Evolutionary conservation across 164 flowering plant species (phyloP).

Genomic region (grape (Vitis vinifera)): ASM3070453v1 NC_081818.1:6674501-6675000

Average conservation of each 20-base stretch:
- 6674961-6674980: too few species aligned
- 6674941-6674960: too few species aligned
- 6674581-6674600: slow-evolving; percentile 3
- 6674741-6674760: slow-evolving; percentile 17
- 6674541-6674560: slow-evolving; percentile 13
- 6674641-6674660: slow-evolving; percentile 5
- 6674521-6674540: slow-evolving; percentile 5
- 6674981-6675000: too few species aligned
- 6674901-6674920: slow-evolving; percentile 71
- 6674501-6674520: slow-evolving; percentile 11
- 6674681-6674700: slow-evolving; percentile 15
- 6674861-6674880: slow-evolving; percentile 35
- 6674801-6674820: background rate
- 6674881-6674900: slow-evolving; percentile 60
- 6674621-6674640: background rate
- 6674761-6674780: slow-evolving; percentile 24
- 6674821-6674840: slow-evolving; percentile 7
- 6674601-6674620: slow-evolving; percentile 1
- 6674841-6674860: slow-evolving; percentile 29
- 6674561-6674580: slow-evolving; percentile 7
- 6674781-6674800: background rate
- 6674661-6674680: slow-evolving; percentile 5
- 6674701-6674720: slow-evolving; percentile 2
- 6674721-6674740: slow-evolving; percentile 16
- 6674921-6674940: slow-evolving; percentile 17